Evolutionary conservation across 2,329 filamentous ascomycete species (phyloP).

Genomic region (Claviceps humidiphila): DNA sequence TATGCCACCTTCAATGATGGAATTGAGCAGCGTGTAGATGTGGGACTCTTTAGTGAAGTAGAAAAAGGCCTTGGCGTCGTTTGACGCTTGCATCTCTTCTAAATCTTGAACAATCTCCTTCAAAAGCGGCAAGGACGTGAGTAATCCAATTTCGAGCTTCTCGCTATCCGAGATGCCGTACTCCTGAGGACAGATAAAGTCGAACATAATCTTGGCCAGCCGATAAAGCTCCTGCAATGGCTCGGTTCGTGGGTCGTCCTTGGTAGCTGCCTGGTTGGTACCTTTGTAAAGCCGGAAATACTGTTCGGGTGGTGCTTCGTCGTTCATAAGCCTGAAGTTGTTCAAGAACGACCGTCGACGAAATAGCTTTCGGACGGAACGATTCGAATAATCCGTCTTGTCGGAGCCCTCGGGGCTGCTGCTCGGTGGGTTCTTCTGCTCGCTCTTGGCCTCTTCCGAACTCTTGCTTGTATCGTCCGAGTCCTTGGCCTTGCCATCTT

Average conservation of each 20-base stretch:
- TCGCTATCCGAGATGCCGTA: constrained; percentile 93
- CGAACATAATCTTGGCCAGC: constrained; percentile 86
- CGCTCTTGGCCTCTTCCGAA: constrained; percentile 24
- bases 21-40: constrained; percentile 96
- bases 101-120: constrained; percentile 96
- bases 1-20: constrained; percentile 91
- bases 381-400: constrained; percentile 26
- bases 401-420: constrained; percentile 22
- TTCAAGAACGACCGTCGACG: constrained; percentile 48
- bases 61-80: constrained; percentile 90
- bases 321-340: constrained; percentile 32
- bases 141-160: constrained; percentile 93
- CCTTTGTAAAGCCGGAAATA: constrained; percentile 90
- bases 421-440: constrained; percentile 14
- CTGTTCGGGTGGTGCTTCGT: constrained; percentile 48
- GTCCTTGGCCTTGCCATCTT: constrained; percentile 28
- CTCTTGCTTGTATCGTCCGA: constrained; percentile 24
- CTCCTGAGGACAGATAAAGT: constrained; percentile 96
- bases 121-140: constrained; percentile 84
- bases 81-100: constrained; percentile 91
- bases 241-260: constrained; percentile 72
- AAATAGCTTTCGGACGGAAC: constrained; percentile 37
- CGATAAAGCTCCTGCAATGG: constrained; percentile 89
- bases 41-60: constrained; percentile 99
- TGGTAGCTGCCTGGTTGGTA: constrained; percentile 51